Percentiles rank a stretch among this genome's conserved stretches.
These are phyloP conservation scores for Phytophthora fragariaefolia DNA, from an alignment of 352 stramenopile species.

Conservation along the genomic window DNA sequence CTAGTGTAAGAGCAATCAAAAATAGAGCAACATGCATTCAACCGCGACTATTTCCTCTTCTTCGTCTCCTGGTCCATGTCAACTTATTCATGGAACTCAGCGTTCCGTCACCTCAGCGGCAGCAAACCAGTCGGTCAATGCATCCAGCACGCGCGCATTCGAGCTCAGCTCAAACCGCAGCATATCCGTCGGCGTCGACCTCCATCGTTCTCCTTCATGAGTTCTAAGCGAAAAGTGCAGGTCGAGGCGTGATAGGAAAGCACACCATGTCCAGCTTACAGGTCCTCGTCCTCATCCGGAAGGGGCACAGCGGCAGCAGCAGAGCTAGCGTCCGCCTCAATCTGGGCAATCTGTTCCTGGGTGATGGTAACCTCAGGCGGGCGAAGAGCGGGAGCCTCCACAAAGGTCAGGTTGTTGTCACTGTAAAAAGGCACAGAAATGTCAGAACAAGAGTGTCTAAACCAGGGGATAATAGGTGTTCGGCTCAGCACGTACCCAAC, in stretches of 20 bases:
- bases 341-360: conserved; percentile 91
- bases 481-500: conserved; percentile 77
- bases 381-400: conserved; percentile 96
- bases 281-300: conserved; percentile 97
- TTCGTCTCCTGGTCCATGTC: conserved; percentile 42
- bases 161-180: conserved; percentile 9
- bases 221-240: conserved; percentile 47
- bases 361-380: conserved; percentile 97
- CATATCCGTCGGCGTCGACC: conserved; percentile 23
- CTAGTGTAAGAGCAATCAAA: conserved; percentile 38
- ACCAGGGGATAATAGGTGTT: not conserved
- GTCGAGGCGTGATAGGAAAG: conserved; percentile 43
- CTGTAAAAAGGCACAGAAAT: conserved; percentile 39
- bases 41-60: conserved; percentile 47
- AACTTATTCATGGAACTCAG: conserved; percentile 30
- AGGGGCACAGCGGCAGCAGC: conserved; percentile 93
- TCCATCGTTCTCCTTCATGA: conserved; percentile 35
- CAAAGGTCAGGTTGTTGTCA: conserved; percentile 98
- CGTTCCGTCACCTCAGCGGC: conserved; percentile 41
- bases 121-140: conserved; percentile 36
- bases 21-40: conserved; percentile 58
- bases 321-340: conserved; percentile 93
- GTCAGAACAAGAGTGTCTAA: conserved; percentile 4
- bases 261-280: conserved; percentile 81
- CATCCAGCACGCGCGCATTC: conserved; percentile 10